Evolutionary conservation across 2,329 filamentous ascomycete genomes (phyloP).

Genomic region (Allantophomopsis cytisporea): DNA sequence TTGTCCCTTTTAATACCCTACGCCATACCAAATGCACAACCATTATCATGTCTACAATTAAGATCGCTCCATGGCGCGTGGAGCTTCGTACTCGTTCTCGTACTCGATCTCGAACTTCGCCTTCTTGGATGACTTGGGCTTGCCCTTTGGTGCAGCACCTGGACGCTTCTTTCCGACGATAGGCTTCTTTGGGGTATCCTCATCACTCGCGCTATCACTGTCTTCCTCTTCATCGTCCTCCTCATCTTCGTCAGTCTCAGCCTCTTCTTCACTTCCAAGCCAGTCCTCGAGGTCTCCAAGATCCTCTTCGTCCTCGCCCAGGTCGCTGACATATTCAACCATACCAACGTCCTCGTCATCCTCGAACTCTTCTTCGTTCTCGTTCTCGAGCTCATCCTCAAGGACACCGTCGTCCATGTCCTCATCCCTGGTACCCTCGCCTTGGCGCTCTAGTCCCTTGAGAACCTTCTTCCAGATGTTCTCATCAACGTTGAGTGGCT

Average conservation of each 20-base stretch:
- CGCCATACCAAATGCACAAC: constrained; percentile 4
- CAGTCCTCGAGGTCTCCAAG: constrained; percentile 80
- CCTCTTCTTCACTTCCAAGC: constrained; percentile 56
- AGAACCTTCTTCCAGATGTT: constrained; percentile 96
- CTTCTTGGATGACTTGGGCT: constrained; percentile 34
- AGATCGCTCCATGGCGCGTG: constrained; percentile 6
- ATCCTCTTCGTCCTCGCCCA: constrained; percentile 74
- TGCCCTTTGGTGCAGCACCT: constrained; percentile 16
- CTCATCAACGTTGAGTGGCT: constrained; percentile 90
- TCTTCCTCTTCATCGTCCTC: constrained; percentile 41
- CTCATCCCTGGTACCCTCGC: constrained; percentile 70
- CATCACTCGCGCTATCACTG: constrained; percentile 24
- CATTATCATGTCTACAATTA: no score
- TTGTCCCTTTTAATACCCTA: not conserved
- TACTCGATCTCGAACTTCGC: constrained; percentile 58
- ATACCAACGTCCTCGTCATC: constrained; percentile 54
- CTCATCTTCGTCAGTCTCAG: constrained; percentile 30
- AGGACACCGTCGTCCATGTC: constrained; percentile 82
- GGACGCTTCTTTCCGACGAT: constrained; percentile 36
- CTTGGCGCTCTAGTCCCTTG: constrained; percentile 74
- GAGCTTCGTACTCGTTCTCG: constrained; percentile 51
- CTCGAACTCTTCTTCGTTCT: constrained; percentile 50
- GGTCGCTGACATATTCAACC: constrained; percentile 87
- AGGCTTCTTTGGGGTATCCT: constrained; percentile 43
- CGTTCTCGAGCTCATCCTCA: constrained; percentile 57